phyloP scores from a whole-genome alignment of 2,329 filamentous ascomycete species.

The Domatiomyces globalis region DNA sequence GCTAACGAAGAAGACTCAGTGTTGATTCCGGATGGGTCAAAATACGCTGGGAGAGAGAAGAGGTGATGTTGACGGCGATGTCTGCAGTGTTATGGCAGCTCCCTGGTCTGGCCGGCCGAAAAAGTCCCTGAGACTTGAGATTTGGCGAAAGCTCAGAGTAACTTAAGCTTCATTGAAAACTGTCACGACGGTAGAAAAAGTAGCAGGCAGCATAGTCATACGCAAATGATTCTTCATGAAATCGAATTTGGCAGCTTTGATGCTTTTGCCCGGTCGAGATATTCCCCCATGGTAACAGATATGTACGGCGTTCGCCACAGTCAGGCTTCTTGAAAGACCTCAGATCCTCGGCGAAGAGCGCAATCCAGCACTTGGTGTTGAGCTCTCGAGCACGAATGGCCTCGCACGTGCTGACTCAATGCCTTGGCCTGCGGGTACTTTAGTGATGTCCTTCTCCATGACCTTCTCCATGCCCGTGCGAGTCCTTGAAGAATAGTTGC shows the following conservation, averaged over 20 bases:
- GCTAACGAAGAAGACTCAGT: no score
- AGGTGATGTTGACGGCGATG: no score
- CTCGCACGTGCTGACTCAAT: not conserved
- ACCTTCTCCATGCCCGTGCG: conserved; percentile 42
- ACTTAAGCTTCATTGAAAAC: not conserved
- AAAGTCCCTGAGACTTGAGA: no score
- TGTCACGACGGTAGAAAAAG: not conserved
- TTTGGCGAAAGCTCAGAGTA: no score
- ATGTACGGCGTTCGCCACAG: not conserved
- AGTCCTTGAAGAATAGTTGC: conserved; percentile 66
- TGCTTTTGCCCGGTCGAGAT: not conserved
- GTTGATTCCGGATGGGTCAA: no score
- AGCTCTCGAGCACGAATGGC: conserved; percentile 1
- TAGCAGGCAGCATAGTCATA: not conserved
- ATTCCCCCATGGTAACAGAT: not conserved
- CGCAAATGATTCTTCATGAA: not conserved
- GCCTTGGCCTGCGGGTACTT: not conserved
- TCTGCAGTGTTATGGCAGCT: not conserved
- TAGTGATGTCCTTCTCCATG: conserved; percentile 28
- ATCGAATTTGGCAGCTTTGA: not conserved
- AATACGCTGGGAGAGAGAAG: no score
- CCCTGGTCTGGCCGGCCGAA: not conserved
- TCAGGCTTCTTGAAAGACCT: not conserved
- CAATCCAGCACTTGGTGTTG: conserved; percentile 18
- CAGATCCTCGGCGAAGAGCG: conserved; percentile 1